Evolutionary conservation across 2,329 filamentous ascomycete species (phyloP).

Genomic region (Ceratocystis albifundus): DNA sequence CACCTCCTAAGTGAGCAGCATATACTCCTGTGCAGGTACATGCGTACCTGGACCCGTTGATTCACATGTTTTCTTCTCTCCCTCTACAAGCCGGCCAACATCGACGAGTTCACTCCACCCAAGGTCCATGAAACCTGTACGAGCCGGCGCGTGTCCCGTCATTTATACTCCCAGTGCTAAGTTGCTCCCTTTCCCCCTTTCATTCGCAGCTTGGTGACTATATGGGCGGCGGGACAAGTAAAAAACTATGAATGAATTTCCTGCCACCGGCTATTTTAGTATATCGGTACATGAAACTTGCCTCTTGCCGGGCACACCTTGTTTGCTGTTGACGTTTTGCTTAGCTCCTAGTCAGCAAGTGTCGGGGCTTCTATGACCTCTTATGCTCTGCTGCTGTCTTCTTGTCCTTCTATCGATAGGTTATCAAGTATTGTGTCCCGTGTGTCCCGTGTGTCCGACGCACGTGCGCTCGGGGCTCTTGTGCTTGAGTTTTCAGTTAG

Average conservation of each 20-base stretch:
- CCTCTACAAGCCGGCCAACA: neutral
- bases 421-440: neutral
- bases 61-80: constrained; percentile 2
- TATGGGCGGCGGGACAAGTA: neutral
- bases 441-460: constrained; percentile 4
- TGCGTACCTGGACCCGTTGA: neutral
- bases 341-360: neutral
- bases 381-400: neutral
- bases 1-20: neutral
- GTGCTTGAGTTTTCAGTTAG: neutral
- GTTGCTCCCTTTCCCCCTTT: neutral
- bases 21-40: neutral
- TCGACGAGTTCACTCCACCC: neutral
- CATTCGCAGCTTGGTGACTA: too few relatives aligned
- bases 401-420: too few relatives aligned
- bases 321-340: constrained; percentile 7
- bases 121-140: neutral
- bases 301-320: neutral
- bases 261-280: neutral
- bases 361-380: neutral
- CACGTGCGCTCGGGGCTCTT: neutral
- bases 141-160: neutral
- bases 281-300: constrained; percentile 6
- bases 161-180: neutral
- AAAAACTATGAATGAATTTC: neutral